A percentile compares a stretch with the other conserved stretches of the same genome.
Evolutionary conservation across 495 filamentous ascomycete genomes (phyloP).

Genomic region (Penicillium diatomitis): DNA sequence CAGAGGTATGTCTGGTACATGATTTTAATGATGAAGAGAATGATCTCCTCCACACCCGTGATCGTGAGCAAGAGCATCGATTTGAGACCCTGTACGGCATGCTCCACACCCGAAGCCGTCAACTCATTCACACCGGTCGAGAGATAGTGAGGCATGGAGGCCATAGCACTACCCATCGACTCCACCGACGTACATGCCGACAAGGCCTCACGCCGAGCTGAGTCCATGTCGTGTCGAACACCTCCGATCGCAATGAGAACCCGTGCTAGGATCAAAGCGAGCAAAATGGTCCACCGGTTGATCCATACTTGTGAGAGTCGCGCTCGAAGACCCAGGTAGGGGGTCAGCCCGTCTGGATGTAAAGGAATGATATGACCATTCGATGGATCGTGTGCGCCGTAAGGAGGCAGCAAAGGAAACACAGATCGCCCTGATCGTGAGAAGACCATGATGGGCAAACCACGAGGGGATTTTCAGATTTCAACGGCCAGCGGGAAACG

Average conservation of each 20-base stretch:
- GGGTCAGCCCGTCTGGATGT: conserved; percentile 76
- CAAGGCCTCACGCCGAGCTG: conserved; percentile 71
- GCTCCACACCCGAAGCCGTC: conserved; percentile 65
- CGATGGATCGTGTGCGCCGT: conserved; percentile 33
- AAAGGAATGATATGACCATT: conserved; percentile 22
- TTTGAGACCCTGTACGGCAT: conserved; percentile 66
- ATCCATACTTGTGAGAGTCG: conserved; percentile 92
- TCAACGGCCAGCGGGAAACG: conserved; percentile 3
- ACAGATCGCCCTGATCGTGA: conserved; percentile 23
- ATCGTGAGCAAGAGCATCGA: conserved; percentile 66
- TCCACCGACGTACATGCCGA: conserved; percentile 89
- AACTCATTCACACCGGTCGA: conserved; percentile 80
- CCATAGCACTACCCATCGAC: conserved; percentile 88
- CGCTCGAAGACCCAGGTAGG: conserved; percentile 84
- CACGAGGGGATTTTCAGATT: background rate
- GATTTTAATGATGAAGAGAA: conserved; percentile 84
- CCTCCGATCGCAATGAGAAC: conserved; percentile 63
- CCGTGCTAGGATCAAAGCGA: conserved; percentile 74
- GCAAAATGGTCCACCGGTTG: conserved; percentile 90
- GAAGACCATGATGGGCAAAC: conserved; percentile 20
- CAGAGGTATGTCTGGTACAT: conserved; percentile 83
- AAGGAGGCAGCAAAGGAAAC: conserved; percentile 37
- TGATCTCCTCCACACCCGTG: conserved; percentile 75
- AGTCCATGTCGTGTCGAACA: conserved; percentile 61
- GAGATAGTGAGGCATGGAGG: conserved; percentile 94